phyloP scores from a whole-genome alignment of 768 basidiomycete species.

The Mycena latifolia region DNA sequence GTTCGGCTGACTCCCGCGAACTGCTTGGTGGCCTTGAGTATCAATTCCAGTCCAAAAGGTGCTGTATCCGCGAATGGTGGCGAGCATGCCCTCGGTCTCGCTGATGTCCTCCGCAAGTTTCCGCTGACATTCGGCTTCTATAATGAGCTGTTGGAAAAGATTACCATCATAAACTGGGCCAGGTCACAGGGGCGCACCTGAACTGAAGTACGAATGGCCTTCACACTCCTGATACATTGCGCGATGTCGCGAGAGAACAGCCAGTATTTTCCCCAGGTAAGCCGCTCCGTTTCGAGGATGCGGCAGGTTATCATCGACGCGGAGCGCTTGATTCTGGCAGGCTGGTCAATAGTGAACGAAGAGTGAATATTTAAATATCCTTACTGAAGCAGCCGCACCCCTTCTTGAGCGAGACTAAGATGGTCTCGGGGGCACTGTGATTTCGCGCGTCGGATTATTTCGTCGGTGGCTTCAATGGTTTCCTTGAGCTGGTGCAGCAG shows the following conservation, averaged over 20 bases:
- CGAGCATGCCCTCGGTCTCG: no score
- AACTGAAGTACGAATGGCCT: not conserved
- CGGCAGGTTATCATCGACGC: not conserved
- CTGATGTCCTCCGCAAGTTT: not conserved
- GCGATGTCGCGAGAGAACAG: no score
- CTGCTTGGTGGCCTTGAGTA: no score
- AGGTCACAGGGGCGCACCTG: not conserved
- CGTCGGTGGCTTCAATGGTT: not conserved
- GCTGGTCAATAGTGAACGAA: not conserved
- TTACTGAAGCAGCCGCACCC: not conserved
- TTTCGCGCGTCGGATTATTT: constrained; percentile 1
- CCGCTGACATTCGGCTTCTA: not conserved
- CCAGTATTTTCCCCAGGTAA: no score
- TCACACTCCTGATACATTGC: no score
- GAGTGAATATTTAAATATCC: not conserved
- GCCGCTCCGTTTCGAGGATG: no score
- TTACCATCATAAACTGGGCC: not conserved
- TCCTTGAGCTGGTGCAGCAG: constrained; percentile 9
- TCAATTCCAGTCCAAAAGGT: no score
- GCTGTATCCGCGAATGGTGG: no score
- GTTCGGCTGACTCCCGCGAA: no score
- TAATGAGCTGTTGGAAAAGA: not conserved
- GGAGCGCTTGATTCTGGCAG: not conserved
- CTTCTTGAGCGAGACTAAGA: not conserved
- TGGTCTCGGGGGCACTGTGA: not conserved